Base-by-base conservation (phyloP, 306 rosid genomes). In the Parietaria judaica region DNA sequence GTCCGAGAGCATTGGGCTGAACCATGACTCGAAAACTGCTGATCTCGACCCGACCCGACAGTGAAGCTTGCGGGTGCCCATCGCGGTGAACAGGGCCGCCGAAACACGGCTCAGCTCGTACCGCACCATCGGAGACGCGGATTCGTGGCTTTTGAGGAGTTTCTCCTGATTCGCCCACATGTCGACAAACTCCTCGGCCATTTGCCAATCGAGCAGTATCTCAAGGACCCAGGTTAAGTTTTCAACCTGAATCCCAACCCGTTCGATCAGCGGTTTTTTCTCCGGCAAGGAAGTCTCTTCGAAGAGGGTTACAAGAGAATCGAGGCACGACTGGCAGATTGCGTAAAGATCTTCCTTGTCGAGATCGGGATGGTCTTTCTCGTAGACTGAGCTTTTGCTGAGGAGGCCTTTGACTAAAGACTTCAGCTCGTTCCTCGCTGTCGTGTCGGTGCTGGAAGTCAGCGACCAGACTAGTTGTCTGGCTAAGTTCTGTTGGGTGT, bases 31-130 rank as follows among this genome's bases (percentile, higher is more conserved):
- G 7, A 83, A 79, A 67, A 88, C 74, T 72, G 80, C 80, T 0
- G 79, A 83, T 71, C 95, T 70, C 11, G 85, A 75, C 66, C 83
- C 90, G 43, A 78, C 65, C 60, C 75, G 75, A 76, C 96, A 88
- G 39, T 88, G 94, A 57, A 88, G 54, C 74, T 83, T 88, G 68
- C 96, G 79, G 11, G 80, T 75, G 23, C 88, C 90, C 81, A 88
- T 85, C 61, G 96, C 88, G 53, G 85, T 72, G 74, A 88, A 83
- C 53, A 88, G 73, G 37, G 67, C 63, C 1, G 90, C 88, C 0
- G 96, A 79, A 16, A 88, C 85, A 16, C 96, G 80, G 68, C 90
- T 88, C 39, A 88, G 84, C 77, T 88, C 96, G 54, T 88, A 88
- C 72, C 96, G 67, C 50, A 88, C 71, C 95, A 88, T 83, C 8